Evolutionary conservation across 305 asterid genomes (phyloP), one percentile per base, ranked within the genome.

Genomic region (Fraxinus sp.): DNA sequence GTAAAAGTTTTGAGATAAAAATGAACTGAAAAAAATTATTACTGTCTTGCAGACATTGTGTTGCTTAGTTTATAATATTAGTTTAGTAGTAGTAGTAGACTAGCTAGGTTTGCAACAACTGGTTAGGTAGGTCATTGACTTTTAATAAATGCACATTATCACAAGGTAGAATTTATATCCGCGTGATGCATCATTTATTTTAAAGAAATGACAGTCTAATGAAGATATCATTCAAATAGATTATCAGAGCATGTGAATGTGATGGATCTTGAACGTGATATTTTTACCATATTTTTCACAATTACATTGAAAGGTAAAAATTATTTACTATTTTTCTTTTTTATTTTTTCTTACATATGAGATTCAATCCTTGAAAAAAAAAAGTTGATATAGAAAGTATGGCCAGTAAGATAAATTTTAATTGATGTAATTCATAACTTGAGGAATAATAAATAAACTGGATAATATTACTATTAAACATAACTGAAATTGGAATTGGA

Each of bases 191-290:
- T 76, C 39, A 44, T 5, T 78, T 33, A 55, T 83, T 87, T 84
- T 87, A 82, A 84, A 87, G 80, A 84, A 32, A 49, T 84, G 76
- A 85, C 35, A 5, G 64, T 55, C 64, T 83, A 82, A 55, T 83
- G 30, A 59, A 22, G 44, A 86, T 79, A 88, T 88, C 88, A 88
- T 88, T 84, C 84, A 84, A 88, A 79, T 84, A 85, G 82, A 88
- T 14, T 79, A 68, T 74, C 81, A 84, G 82, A 79, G 85, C 90
- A 82, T 77, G 86, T 76, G 35, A 26, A 46, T 76, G 26, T 26
- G 66, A 76, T 28, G 32, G 13, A 18, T 76, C 41, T 33, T 66
- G 74, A 35, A 44, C 62, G 64, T 33, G 9, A 66, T 16, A 18
- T n/a, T 72, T 80, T 11, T 46, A 24, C 24, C 41, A 79, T 55